Percentiles rank a stretch among this genome's conserved stretches.
Conservation (phyloP, 2,329 filamentous ascomycete genomes). For the Ophiostoma piceae region DNA sequence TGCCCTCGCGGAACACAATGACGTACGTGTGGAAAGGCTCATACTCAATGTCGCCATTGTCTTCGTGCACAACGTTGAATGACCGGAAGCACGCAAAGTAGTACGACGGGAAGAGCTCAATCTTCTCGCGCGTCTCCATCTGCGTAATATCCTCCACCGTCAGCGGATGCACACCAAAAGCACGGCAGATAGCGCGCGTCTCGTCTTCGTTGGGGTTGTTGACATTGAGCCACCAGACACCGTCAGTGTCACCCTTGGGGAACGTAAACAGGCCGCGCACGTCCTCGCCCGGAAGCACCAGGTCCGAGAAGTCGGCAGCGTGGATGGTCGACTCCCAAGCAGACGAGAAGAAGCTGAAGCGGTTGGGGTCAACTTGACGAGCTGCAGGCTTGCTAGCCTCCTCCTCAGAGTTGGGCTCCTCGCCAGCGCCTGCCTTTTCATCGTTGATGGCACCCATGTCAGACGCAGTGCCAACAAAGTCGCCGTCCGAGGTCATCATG, state of each 20-base stretch:
- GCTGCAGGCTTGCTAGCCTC: conserved; percentile 18
- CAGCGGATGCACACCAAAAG: conserved; percentile 91
- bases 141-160: conserved; percentile 95
- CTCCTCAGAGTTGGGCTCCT: conserved; percentile 44
- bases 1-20: conserved; percentile 91
- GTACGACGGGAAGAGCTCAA: conserved; percentile 94
- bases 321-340: conserved; percentile 91
- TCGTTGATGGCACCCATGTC: conserved; percentile 38
- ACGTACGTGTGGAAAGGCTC: conserved; percentile 96
- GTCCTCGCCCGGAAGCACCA: conserved; percentile 83
- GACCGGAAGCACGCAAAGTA: conserved; percentile 98
- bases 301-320: conserved; percentile 78
- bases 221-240: conserved; percentile 98
- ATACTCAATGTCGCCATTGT: conserved; percentile 73
- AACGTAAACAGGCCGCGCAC: conserved; percentile 79
- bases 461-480: conserved; percentile 49
- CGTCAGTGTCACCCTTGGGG: conserved; percentile 59
- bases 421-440: conserved; percentile 41
- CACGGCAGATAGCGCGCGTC: conserved; percentile 79
- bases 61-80: conserved; percentile 74
- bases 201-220: conserved; percentile 86
- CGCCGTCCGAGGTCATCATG: conserved; percentile 50
- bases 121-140: conserved; percentile 95
- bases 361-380: conserved; percentile 58
- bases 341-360: conserved; percentile 96